A percentile compares a stretch with the other conserved stretches of the same genome.
phyloP scores from a whole-genome alignment of 768 basidiomycete genomes.

The Tylopilus felleus region DNA sequence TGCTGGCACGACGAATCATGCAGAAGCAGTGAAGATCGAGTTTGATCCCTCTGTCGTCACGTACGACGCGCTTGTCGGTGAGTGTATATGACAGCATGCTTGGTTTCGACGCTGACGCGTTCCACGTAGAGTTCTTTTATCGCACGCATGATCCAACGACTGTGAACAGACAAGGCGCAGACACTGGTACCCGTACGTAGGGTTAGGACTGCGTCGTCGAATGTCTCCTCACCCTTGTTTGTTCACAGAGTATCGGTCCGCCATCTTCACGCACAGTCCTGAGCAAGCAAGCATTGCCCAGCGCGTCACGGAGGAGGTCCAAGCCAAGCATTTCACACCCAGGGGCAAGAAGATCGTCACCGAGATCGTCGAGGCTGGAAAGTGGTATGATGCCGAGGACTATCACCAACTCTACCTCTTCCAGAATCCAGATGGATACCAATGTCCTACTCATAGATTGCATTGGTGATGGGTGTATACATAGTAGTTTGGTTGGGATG shows the following conservation, averaged over 20 bases:
- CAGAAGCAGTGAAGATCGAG: constrained; percentile 83
- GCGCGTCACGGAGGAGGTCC: constrained; percentile 77
- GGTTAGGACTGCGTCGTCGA: background rate
- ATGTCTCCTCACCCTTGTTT: background rate
- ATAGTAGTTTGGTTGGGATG: background rate
- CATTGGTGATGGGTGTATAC: constrained; percentile 55
- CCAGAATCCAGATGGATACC: constrained; percentile 84
- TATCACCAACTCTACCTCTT: constrained; percentile 81
- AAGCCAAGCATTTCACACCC: constrained; percentile 76
- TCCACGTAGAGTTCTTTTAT: constrained; percentile 85
- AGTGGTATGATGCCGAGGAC: constrained; percentile 82
- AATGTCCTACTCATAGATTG: constrained; percentile 84
- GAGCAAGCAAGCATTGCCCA: constrained; percentile 73
- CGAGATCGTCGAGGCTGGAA: constrained; percentile 59
- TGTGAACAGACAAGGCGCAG: constrained; percentile 71
- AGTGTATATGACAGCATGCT: constrained; percentile 28
- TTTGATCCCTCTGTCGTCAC: constrained; percentile 76
- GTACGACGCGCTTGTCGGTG: constrained; percentile 86
- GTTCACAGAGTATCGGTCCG: constrained; percentile 82
- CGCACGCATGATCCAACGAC: constrained; percentile 93
- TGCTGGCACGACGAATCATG: constrained; percentile 77
- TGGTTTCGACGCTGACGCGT: background rate
- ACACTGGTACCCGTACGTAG: constrained; percentile 71
- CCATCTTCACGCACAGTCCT: constrained; percentile 75
- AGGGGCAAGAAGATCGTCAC: constrained; percentile 76